Base-by-base conservation (phyloP, 1,284 basidiomycete species). In the Lentinula novae-zelandiae region DNA sequence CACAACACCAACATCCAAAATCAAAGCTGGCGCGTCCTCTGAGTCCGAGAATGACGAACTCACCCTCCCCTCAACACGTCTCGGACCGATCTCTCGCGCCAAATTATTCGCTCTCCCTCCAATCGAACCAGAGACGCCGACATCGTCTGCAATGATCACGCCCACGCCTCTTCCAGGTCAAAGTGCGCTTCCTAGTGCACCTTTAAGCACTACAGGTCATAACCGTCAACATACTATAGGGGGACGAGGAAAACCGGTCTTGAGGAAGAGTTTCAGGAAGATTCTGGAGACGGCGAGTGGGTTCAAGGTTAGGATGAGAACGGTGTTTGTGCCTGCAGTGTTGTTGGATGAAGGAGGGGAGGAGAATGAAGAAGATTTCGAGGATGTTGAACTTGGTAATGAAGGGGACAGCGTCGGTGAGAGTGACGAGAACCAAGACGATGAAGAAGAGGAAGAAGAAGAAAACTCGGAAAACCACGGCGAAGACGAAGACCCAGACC, bases 231-330 rank as follows among this genome's bases (percentile, higher is more conserved):
- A 31, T 17, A 58, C 57, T 4, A 2, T 49, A 13, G 39, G 55
- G 6, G 51, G 38, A n/a, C 53, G 50, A 53, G 44, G 53, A 12
- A 50, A 58, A 42, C 20, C 49, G 6, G 57, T 90, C 0, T 75
- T 96, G 10, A 86, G 91, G 53, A 94, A 93, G 72, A 92, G 92
- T 1, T 95, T 86, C 72, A 82, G 93, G n/a, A 88, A 90, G 66
- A 87, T 89, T 0, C 72, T 96, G 13, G 78, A 79, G 50, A 88
- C 90, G 0, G 86, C 88, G 3, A 90, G 90, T 13, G 93, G 92
- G 1, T 89, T 96, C 71, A 82, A 86, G 27, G 90, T 96, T 17
- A 85, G 93, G 38, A 95, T 95, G 92, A 83, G 92, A 20, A 94
- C 92, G 0, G 86, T 93, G 6, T 92, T 94, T 66, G 85, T 95